Evolutionary conservation across 768 basidiomycete species (phyloP), one percentile per base, ranked within the genome.

Genomic region (Clitopilus hobsonii): DNA sequence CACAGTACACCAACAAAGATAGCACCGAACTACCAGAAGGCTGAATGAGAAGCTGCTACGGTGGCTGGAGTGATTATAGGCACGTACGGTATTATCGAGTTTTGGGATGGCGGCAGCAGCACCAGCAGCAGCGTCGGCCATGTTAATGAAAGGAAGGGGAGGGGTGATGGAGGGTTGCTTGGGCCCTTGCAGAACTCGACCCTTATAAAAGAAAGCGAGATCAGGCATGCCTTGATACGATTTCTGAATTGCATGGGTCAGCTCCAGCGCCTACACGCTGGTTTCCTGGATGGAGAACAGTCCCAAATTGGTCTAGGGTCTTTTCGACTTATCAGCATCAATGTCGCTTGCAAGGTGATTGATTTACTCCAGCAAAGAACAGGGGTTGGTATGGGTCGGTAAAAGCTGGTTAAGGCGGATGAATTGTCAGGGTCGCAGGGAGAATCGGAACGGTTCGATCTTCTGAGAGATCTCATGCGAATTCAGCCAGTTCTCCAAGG

Each of bases 21-120:
- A 49, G 56, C 53, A 47, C 56, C 56, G 38, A 58, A 51, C 56
- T 58, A 30, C n/a, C n/a, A n/a, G n/a, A n/a, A n/a, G n/a, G n/a
- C n/a, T n/a, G n/a, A n/a, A n/a, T n/a, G n/a, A n/a, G n/a, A 28
- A 45, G 20, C n/a, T 26, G 38, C 5, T 18, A 11, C 10, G 36
- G 20, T 24, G 6, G n/a, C 16, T 14, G 28, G 8, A 51, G n/a
- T n/a, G n/a, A n/a, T n/a, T n/a, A n/a, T n/a, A n/a, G n/a, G n/a
- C n/a, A n/a, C 49, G 7, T 51, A 58, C 56, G 20, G 56, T 58
- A 29, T 54, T 54, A 27, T 58, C 56, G 8, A 58, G 49, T 18
- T 23, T 29, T 1, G 56, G 53, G 11, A 45, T 48, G 26, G 51
- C 53, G 38, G 51, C 53, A 29, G 56, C 49, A 26, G 41, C 56